Percentiles rank a stretch among this genome's conserved stretches.
Conservation (phyloP, 352 stramenopile genomes). For the Salisapilia sapeloensis region DNA sequence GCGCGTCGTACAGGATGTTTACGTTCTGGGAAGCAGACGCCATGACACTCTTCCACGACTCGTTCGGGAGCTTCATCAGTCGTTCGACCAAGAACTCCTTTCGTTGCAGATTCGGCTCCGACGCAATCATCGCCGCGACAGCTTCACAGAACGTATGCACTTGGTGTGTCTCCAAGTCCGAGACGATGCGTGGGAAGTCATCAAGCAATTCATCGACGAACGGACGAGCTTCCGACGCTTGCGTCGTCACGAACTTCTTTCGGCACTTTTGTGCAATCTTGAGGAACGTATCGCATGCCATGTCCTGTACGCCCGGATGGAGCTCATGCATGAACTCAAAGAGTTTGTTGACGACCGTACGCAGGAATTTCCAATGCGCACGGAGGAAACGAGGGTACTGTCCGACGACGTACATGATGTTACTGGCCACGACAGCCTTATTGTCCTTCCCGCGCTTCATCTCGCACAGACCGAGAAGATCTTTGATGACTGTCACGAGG, state of each 20-base stretch:
- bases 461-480: slow-evolving; percentile 95
- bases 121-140: slow-evolving; percentile 81
- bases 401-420: slow-evolving; percentile 99
- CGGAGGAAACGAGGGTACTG: slow-evolving; percentile 99
- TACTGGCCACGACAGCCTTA: slow-evolving; percentile 98
- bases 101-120: slow-evolving; percentile 57
- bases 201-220: slow-evolving; percentile 97
- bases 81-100: slow-evolving; percentile 84
- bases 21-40: slow-evolving; percentile 53
- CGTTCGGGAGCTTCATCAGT: slow-evolving; percentile 94
- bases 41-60: slow-evolving; percentile 81
- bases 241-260: slow-evolving; percentile 94
- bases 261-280: slow-evolving; percentile 98
- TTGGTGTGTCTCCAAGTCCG: slow-evolving; percentile 97
- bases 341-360: slow-evolving; percentile 99
- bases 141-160: slow-evolving; percentile 99
- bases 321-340: slow-evolving; percentile 99
- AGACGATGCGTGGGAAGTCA: slow-evolving; percentile 90
- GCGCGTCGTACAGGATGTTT: slow-evolving; percentile 58
- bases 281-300: slow-evolving; percentile 99
- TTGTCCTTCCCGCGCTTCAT: slow-evolving; percentile 99
- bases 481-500: slow-evolving; percentile 99
- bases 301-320: slow-evolving; percentile 99
- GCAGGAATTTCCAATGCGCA: slow-evolving; percentile 99
- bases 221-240: slow-evolving; percentile 83